These are phyloP conservation scores for Lactifluus hygrophoroides DNA, from an alignment of 768 basidiomycete genomes.

Conservation along the genomic window DNA sequence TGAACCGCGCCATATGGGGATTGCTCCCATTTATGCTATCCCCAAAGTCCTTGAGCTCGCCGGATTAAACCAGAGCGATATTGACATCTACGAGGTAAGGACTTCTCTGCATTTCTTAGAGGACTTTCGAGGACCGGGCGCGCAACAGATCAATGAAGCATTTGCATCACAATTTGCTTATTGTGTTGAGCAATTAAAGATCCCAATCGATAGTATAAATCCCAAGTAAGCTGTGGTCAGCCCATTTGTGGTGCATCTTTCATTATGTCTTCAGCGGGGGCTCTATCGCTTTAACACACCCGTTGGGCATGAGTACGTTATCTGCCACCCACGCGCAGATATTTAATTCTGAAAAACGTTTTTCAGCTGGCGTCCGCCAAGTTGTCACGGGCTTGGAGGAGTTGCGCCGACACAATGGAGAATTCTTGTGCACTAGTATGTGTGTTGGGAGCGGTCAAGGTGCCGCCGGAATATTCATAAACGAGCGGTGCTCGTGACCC, in stretches of 20 bases:
- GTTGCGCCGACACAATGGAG: constrained; percentile 57
- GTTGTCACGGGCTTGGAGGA: constrained; percentile 84
- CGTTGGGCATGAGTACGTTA: constrained; percentile 71
- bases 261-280: constrained; percentile 50
- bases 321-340: constrained; percentile 12
- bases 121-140: neutral
- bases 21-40: constrained; percentile 63
- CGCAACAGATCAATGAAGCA: constrained; percentile 71
- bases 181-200: constrained; percentile 70
- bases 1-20: constrained; percentile 72
- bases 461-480: constrained; percentile 72
- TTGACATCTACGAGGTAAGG: constrained; percentile 66
- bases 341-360: constrained; percentile 1
- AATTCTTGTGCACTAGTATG: constrained; percentile 75
- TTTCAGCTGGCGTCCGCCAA: constrained; percentile 72
- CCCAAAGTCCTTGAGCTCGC: constrained; percentile 55
- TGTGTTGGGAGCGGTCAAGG: constrained; percentile 87
- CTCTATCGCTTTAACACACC: constrained; percentile 76
- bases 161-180: constrained; percentile 94
- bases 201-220: constrained; percentile 78
- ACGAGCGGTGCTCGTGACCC: constrained; percentile 34
- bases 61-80: constrained; percentile 60
- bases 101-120: constrained; percentile 1
- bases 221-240: constrained; percentile 51
- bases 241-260: neutral